Base-by-base conservation (phyloP, 768 basidiomycete species). In the Lactarius evosmus region DNA sequence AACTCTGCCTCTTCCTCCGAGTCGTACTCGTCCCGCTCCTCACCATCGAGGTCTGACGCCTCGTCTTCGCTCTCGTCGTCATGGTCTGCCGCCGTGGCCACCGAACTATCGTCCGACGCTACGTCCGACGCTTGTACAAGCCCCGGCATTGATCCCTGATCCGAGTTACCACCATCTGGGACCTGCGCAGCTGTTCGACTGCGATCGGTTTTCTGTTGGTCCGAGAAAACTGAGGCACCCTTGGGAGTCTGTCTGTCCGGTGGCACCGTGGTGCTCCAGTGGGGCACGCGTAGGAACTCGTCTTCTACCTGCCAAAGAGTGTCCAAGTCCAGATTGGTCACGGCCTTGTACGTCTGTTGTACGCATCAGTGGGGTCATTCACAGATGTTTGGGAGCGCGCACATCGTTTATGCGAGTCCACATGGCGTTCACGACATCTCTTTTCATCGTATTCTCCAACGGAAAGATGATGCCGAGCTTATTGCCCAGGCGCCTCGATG, bases 1-100 rank as follows among this genome's bases (percentile, higher is more conserved):
- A 90, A 72, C 65, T 82, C 79, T 58, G 88, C 88, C 66, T 89
- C 89, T 62, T 86, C 82, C 52, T 89, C 89, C 4, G 83, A 82
- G 67, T 90, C 82, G 70, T 87, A 86, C 7, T 74, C 81, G 49
- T 74, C 80, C 7, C 70, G 72, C 7, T 76, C 74, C 5, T 74
- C 74, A 33, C 72, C 77, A 12, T 76, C 75, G 29, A 77, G 75
- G 52, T 74, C 75, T 7, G 72, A 74, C 4, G 75, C 75, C 19
- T 75, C 78, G 0, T 77, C 75, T 30, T 78, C 75, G 27, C 77
- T 75, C 32, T 75, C 75, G 32, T 72, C 70, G 29, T 75, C 74
- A 11, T 70, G 72, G 14, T 76, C 77, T 9, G 71, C 17, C 14
- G 8, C 72, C 17, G 76, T 74, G 3, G 76, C 77, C 25, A 65